phyloP scores from a whole-genome alignment of 306 rosid genomes.

The Begonia fuchsioides region DNA sequence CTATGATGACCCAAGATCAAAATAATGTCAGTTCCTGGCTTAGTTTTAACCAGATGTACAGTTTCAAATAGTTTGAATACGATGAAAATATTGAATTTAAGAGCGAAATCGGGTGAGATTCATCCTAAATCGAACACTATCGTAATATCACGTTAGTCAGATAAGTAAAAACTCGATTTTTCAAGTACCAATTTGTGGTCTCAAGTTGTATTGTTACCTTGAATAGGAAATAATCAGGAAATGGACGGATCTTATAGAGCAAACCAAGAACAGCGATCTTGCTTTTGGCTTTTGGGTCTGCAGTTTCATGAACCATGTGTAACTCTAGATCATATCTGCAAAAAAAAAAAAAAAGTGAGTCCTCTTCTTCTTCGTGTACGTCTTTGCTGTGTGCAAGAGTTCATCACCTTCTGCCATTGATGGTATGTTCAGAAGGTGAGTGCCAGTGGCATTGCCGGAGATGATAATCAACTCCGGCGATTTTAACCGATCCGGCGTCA shows the following conservation, averaged over 20 bases:
- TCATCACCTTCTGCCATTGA: neutral
- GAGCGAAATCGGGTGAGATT: no score
- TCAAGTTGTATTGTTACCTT: slow-evolving; percentile 22
- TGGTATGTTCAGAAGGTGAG: neutral
- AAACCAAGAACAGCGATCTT: slow-evolving; percentile 43
- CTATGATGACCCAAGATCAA: no score
- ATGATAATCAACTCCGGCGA: neutral
- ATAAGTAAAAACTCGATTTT: no score
- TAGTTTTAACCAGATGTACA: no score
- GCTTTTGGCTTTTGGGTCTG: slow-evolving; percentile 9
- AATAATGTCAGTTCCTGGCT: no score
- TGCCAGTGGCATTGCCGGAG: slow-evolving; percentile 2
- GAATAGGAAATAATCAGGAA: slow-evolving; percentile 27
- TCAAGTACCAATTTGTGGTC: neutral
- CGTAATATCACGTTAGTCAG: no score
- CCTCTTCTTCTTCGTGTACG: no score
- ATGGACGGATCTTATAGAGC: slow-evolving; percentile 31
- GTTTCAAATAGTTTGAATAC: no score
- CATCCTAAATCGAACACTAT: no score
- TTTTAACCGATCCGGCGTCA: neutral
- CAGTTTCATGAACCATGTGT: slow-evolving; percentile 50
- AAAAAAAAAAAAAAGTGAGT: neutral
- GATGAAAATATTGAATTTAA: no score
- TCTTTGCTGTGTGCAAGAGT: no score
- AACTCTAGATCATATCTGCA: slow-evolving; percentile 59